These are phyloP conservation scores for Arthrobotrys sphaeroides DNA, from an alignment of 2,329 filamentous ascomycete species.

Conservation along the genomic window DNA sequence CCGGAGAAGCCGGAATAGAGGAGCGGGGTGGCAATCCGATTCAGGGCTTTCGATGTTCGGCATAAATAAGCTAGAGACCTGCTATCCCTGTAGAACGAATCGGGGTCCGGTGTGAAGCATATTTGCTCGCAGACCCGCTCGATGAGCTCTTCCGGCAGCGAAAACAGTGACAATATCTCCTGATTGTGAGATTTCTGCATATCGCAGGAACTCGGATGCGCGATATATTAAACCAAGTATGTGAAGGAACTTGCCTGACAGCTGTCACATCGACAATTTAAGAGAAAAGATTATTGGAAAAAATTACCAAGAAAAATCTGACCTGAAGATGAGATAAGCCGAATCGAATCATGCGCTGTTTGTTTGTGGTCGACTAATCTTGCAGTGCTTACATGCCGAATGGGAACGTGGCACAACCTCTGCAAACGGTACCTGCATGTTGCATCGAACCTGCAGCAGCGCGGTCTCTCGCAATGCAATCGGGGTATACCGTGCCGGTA, in stretches of 20 bases:
- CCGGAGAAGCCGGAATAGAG: conserved; percentile 17
- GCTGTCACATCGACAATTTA: not conserved
- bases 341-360: too few relatives aligned
- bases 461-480: not conserved
- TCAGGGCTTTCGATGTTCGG: conserved; percentile 21
- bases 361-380: not conserved
- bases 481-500: conserved; percentile 13
- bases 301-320: not conserved
- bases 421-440: conserved; percentile 53
- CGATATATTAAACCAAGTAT: conserved; percentile 1
- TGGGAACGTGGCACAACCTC: conserved; percentile 49
- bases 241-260: conserved; percentile 6
- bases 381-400: conserved; percentile 31
- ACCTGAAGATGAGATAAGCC: conserved; percentile 34
- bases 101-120: not conserved
- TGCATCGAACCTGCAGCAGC: conserved; percentile 16
- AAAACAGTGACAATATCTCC: not conserved
- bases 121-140: conserved; percentile 23
- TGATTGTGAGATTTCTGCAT: conserved; percentile 10
- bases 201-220: not conserved
- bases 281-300: too few relatives aligned
- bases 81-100: not conserved
- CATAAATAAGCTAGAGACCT: conserved; percentile 9
- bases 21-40: conserved; percentile 12
- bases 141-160: conserved; percentile 44